Percentiles rank a stretch among this genome's conserved stretches.
Evolutionary conservation across 1,139 yeast species (phyloP).

Genomic region (Protomyces arabidopsidicola): DNA sequence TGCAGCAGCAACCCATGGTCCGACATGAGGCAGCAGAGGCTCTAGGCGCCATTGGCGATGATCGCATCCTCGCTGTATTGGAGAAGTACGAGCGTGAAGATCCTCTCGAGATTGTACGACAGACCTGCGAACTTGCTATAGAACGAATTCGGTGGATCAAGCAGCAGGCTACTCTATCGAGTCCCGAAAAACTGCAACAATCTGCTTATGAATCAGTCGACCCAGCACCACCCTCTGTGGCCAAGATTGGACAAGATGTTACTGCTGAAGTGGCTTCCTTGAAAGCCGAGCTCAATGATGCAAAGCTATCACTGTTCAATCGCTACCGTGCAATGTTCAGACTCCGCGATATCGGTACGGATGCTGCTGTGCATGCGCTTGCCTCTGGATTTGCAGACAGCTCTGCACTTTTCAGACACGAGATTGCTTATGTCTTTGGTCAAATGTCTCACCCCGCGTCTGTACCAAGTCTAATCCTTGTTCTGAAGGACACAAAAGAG

Average conservation of each 20-base stretch:
- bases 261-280: constrained; percentile 60
- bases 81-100: constrained; percentile 54
- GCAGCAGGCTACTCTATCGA: constrained; percentile 61
- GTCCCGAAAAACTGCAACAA: constrained; percentile 63
- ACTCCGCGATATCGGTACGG: constrained; percentile 87
- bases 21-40: constrained; percentile 99
- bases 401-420: constrained; percentile 92
- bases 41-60: constrained; percentile 88
- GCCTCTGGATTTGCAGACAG: constrained; percentile 87
- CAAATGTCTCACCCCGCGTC: constrained; percentile 92
- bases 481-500: constrained; percentile 67
- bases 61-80: constrained; percentile 64
- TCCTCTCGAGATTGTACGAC: constrained; percentile 81
- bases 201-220: constrained; percentile 73
- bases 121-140: constrained; percentile 95
- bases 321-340: constrained; percentile 99
- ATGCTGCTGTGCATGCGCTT: constrained; percentile 86
- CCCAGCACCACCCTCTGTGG: constrained; percentile 94
- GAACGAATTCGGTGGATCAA: constrained; percentile 78
- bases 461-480: constrained; percentile 79
- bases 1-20: constrained; percentile 75
- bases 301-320: constrained; percentile 72
- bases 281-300: constrained; percentile 67
- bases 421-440: constrained; percentile 96
- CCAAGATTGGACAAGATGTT: constrained; percentile 43